Evolutionary conservation across 352 stramenopile genomes (phyloP).

Genomic region (Pelagophyceae sp.): DNA sequence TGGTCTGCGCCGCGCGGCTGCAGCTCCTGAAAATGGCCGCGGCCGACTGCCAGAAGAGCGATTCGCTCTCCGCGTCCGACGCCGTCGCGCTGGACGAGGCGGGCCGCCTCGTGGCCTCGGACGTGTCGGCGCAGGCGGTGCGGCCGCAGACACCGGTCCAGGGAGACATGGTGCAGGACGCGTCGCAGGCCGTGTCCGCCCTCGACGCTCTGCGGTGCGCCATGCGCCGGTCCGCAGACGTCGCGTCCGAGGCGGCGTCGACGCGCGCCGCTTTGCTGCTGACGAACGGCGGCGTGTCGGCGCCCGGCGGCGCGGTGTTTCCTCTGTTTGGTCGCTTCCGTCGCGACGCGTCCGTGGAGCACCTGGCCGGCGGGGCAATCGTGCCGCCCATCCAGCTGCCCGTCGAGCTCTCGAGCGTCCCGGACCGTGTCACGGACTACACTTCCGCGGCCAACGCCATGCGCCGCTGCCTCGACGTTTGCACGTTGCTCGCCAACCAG

Average conservation of each 20-base stretch:
- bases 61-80: constrained; percentile 25
- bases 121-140: constrained; percentile 27
- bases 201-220: neutral
- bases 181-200: neutral
- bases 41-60: constrained; percentile 24
- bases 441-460: constrained; percentile 64
- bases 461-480: constrained; percentile 62
- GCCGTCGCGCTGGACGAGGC: constrained; percentile 26
- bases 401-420: constrained; percentile 64
- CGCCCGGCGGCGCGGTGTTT: constrained; percentile 26
- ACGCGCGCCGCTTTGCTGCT: constrained; percentile 30
- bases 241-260: constrained; percentile 25
- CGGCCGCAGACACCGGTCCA: constrained; percentile 20
- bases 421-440: constrained; percentile 58
- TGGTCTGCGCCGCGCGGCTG: constrained; percentile 28
- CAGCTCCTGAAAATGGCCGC: constrained; percentile 34
- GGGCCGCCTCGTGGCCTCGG: constrained; percentile 32
- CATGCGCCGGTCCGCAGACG: constrained; percentile 14
- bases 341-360: constrained; percentile 64
- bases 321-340: constrained; percentile 66
- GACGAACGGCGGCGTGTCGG: neutral
- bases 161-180: constrained; percentile 20
- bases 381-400: constrained; percentile 65
- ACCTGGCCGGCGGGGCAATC: constrained; percentile 50
- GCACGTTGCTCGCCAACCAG: constrained; percentile 72